A percentile compares a stretch with the other conserved stretches of the same genome.
phyloP scores from a whole-genome alignment of 441 rosid genomes.

The Euphorbia corollata region DNA sequence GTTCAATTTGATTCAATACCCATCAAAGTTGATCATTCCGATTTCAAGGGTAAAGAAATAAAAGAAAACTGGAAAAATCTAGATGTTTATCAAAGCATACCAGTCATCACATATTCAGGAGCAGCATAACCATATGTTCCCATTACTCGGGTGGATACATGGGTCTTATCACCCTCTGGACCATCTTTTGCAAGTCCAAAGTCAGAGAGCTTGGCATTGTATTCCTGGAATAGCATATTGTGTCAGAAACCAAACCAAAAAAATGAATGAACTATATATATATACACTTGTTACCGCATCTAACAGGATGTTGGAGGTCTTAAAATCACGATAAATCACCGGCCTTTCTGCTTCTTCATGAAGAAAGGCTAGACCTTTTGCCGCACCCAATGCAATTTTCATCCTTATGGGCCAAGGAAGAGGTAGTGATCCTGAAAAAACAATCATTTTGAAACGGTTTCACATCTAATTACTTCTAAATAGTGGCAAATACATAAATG shows the following conservation, averaged over 20 bases:
- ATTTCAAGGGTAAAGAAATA: no score
- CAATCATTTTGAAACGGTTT: no score
- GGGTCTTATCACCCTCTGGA: slow-evolving; percentile 91
- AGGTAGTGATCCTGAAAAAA: slow-evolving; percentile 84
- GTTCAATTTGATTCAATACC: no score
- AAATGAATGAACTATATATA: no score
- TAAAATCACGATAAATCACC: slow-evolving; percentile 88
- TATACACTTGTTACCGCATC: no score
- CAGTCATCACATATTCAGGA: slow-evolving; percentile 92
- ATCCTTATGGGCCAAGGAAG: slow-evolving; percentile 90
- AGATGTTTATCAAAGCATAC: no score
- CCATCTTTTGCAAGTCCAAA: slow-evolving; percentile 94
- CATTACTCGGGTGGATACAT: slow-evolving; percentile 91
- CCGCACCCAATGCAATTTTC: slow-evolving; percentile 91
- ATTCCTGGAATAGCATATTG: slow-evolving; percentile 47
- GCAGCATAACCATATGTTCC: slow-evolving; percentile 94
- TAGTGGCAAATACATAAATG: background rate
- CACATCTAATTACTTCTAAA: no score
- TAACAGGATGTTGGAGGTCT: slow-evolving; percentile 79
- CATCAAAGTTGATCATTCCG: no score
- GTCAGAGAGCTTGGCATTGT: slow-evolving; percentile 85
- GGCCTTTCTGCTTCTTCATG: slow-evolving; percentile 91
- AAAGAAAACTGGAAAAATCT: no score
- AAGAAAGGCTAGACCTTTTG: slow-evolving; percentile 84
- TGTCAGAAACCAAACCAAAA: slow-evolving; percentile 20